Conservation (phyloP, 192 early-diverging fungal species). For the Phycomyces blakesleeanus region DNA sequence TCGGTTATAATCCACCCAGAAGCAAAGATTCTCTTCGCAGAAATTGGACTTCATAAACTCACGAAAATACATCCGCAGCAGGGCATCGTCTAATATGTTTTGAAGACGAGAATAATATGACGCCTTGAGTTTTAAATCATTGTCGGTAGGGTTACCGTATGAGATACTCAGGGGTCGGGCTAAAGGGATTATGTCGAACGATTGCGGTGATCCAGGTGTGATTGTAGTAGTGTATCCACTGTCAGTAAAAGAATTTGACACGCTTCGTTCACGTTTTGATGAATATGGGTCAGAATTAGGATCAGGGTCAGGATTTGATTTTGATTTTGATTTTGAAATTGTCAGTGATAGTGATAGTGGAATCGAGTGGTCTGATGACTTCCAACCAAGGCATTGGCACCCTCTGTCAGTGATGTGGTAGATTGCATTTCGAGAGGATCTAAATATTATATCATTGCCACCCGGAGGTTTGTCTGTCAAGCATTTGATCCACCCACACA, state of each 20-base stretch:
- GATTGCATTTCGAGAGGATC: slow-evolving; percentile 2
- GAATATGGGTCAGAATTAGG: neutral
- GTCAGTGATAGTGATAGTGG: neutral
- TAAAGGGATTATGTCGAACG: neutral
- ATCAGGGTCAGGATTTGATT: neutral
- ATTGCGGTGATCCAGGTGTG: neutral
- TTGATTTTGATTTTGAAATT: neutral
- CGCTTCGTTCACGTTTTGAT: neutral
- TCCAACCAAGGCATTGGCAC: slow-evolving; percentile 7
- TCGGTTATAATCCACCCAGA: slow-evolving; percentile 50
- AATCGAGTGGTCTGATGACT: neutral
- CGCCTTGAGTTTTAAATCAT: neutral
- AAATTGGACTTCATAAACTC: slow-evolving; percentile 59
- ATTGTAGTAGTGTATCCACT: slow-evolving; percentile 1
- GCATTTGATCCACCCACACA: slow-evolving; percentile 41
- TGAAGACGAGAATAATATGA: slow-evolving; percentile 42
- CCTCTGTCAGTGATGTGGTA: slow-evolving; percentile 25
- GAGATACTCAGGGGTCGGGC: neutral
- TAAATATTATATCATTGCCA: slow-evolving; percentile 15
- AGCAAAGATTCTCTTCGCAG: slow-evolving; percentile 68
- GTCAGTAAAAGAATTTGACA: slow-evolving; percentile 8
- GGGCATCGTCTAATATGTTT: slow-evolving; percentile 49
- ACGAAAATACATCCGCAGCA: slow-evolving; percentile 51
- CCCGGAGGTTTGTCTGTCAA: slow-evolving; percentile 13
- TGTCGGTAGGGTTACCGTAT: neutral